These are phyloP conservation scores for Persicaria maculosa DNA, from an alignment of 148 eudicot genomes.

Conservation along the genomic window DNA sequence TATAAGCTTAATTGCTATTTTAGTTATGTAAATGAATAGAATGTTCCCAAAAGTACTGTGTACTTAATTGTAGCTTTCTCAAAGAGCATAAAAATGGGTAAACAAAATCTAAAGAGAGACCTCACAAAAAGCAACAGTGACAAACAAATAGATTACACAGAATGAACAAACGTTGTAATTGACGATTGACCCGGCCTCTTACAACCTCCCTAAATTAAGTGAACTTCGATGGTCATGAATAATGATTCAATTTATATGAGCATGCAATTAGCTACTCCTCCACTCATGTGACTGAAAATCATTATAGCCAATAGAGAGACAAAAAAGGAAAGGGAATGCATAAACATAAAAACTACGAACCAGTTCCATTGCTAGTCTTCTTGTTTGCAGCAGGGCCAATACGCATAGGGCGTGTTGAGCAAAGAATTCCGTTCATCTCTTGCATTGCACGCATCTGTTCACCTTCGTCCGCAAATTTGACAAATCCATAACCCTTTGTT, in stretches of 20 bases:
- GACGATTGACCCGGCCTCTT: background rate
- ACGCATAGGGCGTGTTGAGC: slow-evolving; percentile 88
- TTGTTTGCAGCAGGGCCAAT: slow-evolving; percentile 87
- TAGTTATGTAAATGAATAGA: slow-evolving; percentile 17
- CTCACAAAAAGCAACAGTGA: background rate
- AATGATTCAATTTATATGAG: background rate
- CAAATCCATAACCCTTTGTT: slow-evolving; percentile 93
- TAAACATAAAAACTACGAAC: slow-evolving; percentile 18
- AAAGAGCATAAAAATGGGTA: slow-evolving; percentile 20
- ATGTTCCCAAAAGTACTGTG: slow-evolving; percentile 38
- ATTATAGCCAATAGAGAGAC: background rate
- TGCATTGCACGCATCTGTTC: slow-evolving; percentile 84
- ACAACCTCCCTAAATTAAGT: background rate
- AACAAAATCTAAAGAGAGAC: background rate
- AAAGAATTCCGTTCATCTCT: slow-evolving; percentile 86
- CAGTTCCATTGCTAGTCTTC: slow-evolving; percentile 44
- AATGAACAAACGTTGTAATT: background rate
- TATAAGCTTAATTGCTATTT: slow-evolving; percentile 41
- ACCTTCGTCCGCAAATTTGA: slow-evolving; percentile 75
- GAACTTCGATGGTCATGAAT: background rate
- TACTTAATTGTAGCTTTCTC: slow-evolving; percentile 40
- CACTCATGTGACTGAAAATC: background rate
- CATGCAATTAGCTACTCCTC: background rate
- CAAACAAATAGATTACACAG: background rate
- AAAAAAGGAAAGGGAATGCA: background rate